Base-by-base conservation (phyloP, 2,329 filamentous ascomycete genomes). In the Bipolaris gigantea region DNA sequence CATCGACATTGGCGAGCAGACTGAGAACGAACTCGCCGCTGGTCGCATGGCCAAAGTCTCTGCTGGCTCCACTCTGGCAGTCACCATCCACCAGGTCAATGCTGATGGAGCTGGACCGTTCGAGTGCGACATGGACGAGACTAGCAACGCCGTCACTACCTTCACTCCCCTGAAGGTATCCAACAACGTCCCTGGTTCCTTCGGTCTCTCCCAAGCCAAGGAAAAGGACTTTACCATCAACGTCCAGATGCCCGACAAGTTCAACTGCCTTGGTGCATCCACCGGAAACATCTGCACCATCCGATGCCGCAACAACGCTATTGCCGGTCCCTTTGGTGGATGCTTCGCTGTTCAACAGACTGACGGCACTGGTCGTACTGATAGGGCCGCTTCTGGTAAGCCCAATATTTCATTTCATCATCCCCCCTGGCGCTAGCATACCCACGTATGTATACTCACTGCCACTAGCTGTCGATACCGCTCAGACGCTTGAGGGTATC, bases 91-190 rank as follows among this genome's bases (percentile, higher is more conserved):
- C 62, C 82, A 84, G 64, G 84, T 88, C 65, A 88, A 88, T 69
- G 79, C 78, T 21, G 86, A 88, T 62, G 86, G 86, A 45, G 85
- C 82, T 47, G 86, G 85, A 2, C 85, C 85, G 1, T 87, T 86
- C 69, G 80, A 78, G 6, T 87, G 85, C 74, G 84, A 84, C 75
- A 83, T 88, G 66, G 85, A 86, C 67, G 71, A 77, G 57, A 85
- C 85, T 46, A 85, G 77, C 55, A 71, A 69, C 35, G 65, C 66
- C 21, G 79, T 77, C 19, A 69, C 76, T 44, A 77, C 78, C 53
- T 77, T 76, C 44, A 75, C 79, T 49, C 78, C 78, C 19, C 70
- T 85, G 27, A 77, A 76, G 8, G 82, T 87, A 5, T 76, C 78
- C 50, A 81, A 86, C 73, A 86, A 86, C 53, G 78, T 86, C 8